phyloP scores from a whole-genome alignment of 306 rosid genomes.

The Hippophae rhamnoides region DNA sequence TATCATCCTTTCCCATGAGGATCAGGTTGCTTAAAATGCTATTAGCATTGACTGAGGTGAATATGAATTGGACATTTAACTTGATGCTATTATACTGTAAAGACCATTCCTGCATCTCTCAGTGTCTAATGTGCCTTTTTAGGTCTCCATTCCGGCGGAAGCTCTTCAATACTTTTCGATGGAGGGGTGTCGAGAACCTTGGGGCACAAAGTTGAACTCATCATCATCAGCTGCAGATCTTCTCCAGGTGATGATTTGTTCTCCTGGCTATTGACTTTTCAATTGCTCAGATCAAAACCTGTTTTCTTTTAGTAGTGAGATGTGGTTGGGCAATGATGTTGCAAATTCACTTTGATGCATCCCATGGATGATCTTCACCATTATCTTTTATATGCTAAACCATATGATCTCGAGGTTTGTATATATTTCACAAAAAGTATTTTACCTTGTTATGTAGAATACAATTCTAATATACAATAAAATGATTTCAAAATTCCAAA shows the following conservation, averaged over 20 bases:
- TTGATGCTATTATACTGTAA: not conserved
- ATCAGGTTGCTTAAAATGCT: slow-evolving; percentile 51
- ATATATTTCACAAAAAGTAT: too few species aligned
- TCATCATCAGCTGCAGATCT: slow-evolving; percentile 50
- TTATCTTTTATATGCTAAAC: too few species aligned
- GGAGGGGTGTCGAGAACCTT: slow-evolving; percentile 37
- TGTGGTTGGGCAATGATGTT: not conserved
- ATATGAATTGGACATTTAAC: not conserved
- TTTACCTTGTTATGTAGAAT: too few species aligned
- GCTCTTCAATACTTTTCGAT: slow-evolving; percentile 56
- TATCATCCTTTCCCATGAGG: slow-evolving; percentile 40
- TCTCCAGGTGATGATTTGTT: slow-evolving; percentile 46
- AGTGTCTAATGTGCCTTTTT: slow-evolving; percentile 16
- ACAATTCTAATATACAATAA: too few species aligned
- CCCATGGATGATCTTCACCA: too few species aligned
- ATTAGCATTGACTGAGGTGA: slow-evolving; percentile 59
- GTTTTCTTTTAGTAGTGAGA: not conserved
- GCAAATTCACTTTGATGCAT: too few species aligned
- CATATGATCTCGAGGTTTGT: too few species aligned
- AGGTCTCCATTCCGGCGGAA: slow-evolving; percentile 55
- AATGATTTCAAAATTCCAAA: too few species aligned
- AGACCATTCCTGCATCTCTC: slow-evolving; percentile 3
- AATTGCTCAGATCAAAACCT: not conserved
- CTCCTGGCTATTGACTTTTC: not conserved
- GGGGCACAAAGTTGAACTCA: slow-evolving; percentile 42